phyloP scores from a whole-genome alignment of 2,329 filamentous ascomycete species.

The Aspergillus texensis region DNA sequence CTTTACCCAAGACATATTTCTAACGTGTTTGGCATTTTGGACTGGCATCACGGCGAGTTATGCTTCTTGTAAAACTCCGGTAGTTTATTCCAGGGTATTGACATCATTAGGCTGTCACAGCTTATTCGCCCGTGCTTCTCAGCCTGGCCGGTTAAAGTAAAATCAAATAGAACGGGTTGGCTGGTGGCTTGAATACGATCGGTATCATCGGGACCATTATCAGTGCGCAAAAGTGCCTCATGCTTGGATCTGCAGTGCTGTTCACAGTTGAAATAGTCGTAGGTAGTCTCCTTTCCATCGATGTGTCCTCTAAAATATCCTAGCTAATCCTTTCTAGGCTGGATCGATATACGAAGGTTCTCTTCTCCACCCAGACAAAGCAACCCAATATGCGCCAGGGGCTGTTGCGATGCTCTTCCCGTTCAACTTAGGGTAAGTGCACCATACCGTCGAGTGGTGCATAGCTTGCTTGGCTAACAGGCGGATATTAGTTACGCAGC shows the following conservation, averaged over 20 bases:
- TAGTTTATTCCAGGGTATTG: constrained; percentile 33
- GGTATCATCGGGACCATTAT: constrained; percentile 56
- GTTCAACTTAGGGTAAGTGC: constrained; percentile 31
- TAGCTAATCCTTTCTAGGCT: constrained; percentile 25
- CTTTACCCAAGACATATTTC: constrained; percentile 58
- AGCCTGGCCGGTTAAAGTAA: constrained; percentile 41
- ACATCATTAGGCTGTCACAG: constrained; percentile 36
- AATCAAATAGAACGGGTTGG: constrained; percentile 48
- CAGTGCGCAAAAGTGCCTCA: constrained; percentile 49
- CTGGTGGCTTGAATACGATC: constrained; percentile 56
- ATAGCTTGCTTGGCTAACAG: background rate
- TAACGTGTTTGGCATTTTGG: constrained; percentile 53
- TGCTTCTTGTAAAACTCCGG: constrained; percentile 25
- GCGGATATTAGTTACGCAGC: constrained; percentile 46
- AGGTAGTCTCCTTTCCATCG: background rate
- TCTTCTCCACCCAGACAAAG: constrained; percentile 37
- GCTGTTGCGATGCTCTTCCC: constrained; percentile 54
- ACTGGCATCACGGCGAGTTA: constrained; percentile 47
- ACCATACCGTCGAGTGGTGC: background rate
- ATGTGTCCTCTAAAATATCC: background rate
- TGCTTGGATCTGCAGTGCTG: constrained; percentile 42
- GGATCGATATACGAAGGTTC: constrained; percentile 50
- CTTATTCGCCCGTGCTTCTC: constrained; percentile 35
- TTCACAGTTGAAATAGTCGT: constrained; percentile 48
- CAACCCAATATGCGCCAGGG: constrained; percentile 45